Conservation (phyloP, 2,329 filamentous ascomycete species). For the Colletotrichum siamense region DNA sequence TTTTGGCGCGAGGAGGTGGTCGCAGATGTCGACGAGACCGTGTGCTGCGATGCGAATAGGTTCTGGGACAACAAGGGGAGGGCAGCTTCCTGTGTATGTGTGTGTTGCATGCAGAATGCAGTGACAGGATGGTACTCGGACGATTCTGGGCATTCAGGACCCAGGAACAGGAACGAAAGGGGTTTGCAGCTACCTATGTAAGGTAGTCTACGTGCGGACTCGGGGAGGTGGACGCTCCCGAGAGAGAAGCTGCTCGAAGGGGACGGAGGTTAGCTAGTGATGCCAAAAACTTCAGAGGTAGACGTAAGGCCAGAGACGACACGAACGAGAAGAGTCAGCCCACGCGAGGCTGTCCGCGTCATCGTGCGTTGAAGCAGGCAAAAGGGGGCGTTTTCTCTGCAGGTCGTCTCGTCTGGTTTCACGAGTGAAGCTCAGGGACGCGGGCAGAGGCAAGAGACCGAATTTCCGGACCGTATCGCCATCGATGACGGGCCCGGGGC, state of each 20-base stretch:
- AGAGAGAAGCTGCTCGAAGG: conserved; percentile 16
- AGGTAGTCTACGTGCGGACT: conserved; percentile 5
- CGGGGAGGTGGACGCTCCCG: conserved; percentile 15
- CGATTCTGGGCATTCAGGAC: neutral
- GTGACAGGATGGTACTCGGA: neutral
- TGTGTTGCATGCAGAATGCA: neutral
- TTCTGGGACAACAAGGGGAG: neutral
- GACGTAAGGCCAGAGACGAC: neutral
- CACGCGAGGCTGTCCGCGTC: neutral
- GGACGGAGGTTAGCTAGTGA: neutral
- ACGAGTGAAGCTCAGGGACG: conserved; percentile 25
- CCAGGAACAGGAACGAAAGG: neutral
- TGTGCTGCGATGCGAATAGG: neutral
- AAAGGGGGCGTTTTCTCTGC: conserved; percentile 4
- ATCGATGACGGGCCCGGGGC: neutral
- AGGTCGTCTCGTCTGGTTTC: conserved; percentile 37
- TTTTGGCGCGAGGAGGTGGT: neutral
- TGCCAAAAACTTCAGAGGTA: neutral
- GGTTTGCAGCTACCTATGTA: neutral
- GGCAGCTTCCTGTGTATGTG: neutral
- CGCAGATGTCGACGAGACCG: neutral
- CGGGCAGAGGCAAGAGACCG: neutral
- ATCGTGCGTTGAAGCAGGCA: neutral
- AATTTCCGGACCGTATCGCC: neutral
- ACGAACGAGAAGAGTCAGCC: neutral